Percentiles rank a stretch among this genome's conserved stretches.
These are phyloP conservation scores for Sicyos edulis DNA, from an alignment of 306 rosid species.

Conservation along the genomic window DNA sequence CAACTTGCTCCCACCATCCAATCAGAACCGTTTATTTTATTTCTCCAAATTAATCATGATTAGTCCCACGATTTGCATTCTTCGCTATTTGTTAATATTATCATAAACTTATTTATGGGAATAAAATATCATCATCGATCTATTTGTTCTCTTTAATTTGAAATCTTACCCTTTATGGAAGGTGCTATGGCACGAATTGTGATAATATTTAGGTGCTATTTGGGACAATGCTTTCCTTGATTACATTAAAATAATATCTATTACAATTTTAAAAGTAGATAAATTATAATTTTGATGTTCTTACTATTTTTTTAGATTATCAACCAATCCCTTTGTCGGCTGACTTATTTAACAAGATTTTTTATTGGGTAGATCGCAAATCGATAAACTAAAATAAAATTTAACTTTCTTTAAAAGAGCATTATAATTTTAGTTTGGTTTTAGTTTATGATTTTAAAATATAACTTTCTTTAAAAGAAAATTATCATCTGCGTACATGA, in stretches of 20 bases:
- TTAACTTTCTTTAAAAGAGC: no score
- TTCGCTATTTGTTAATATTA: background rate
- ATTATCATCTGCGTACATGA: no score
- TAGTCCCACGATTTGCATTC: slow-evolving; percentile 11
- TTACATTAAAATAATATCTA: no score
- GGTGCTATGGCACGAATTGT: background rate
- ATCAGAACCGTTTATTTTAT: background rate
- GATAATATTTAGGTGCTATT: background rate
- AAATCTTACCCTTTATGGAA: background rate
- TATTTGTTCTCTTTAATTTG: background rate
- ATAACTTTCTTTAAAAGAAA: no score
- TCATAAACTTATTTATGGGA: background rate
- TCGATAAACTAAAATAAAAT: no score
- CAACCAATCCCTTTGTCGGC: background rate
- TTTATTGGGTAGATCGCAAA: no score
- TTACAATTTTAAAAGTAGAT: background rate
- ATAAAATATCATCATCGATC: background rate
- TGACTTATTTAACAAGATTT: background rate
- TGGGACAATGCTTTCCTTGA: background rate
- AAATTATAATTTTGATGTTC: background rate
- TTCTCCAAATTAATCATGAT: background rate
- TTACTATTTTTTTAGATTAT: background rate
- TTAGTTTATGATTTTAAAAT: no score
- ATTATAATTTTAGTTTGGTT: no score
- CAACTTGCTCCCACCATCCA: background rate